Evolutionary conservation across 768 basidiomycete genomes (phyloP).

Genomic region (Tulasnella sp.): DNA sequence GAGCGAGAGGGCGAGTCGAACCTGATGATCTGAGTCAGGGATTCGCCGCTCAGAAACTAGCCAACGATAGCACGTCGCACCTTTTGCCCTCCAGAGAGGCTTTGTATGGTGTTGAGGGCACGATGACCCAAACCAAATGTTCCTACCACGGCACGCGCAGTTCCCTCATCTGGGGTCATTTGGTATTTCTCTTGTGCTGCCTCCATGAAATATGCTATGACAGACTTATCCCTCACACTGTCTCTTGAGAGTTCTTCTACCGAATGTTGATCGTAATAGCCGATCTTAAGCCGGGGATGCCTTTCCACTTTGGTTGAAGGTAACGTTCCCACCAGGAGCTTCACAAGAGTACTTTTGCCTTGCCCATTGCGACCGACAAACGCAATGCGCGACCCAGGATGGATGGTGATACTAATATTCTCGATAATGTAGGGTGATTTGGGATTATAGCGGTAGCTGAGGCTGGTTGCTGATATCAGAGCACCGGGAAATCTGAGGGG

Average conservation of each 20-base stretch:
- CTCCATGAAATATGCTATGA: constrained; percentile 35
- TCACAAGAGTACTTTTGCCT: constrained; percentile 56
- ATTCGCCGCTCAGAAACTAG: background rate
- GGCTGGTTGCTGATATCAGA: constrained; percentile 36
- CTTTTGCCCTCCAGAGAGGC: constrained; percentile 56
- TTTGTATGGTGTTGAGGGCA: constrained; percentile 44
- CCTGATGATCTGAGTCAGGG: constrained; percentile 36
- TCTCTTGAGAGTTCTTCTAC: constrained; percentile 51
- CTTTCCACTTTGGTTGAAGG: constrained; percentile 45
- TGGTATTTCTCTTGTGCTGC: constrained; percentile 29
- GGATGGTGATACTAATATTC: constrained; percentile 40
- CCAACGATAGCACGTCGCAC: constrained; percentile 32
- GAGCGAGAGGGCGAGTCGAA: constrained; percentile 55
- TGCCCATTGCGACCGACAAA: constrained; percentile 52
- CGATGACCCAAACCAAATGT: constrained; percentile 46
- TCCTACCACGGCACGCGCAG: constrained; percentile 43
- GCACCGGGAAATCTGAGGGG: constrained; percentile 38
- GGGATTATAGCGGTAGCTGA: constrained; percentile 39
- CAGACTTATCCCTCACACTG: constrained; percentile 33
- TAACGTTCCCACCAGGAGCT: constrained; percentile 37
- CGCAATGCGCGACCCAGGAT: constrained; percentile 40
- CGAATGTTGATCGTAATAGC: constrained; percentile 59
- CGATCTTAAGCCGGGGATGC: constrained; percentile 53
- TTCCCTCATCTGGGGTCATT: constrained; percentile 37
- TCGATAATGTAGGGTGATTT: constrained; percentile 33